Evolutionary conservation across 75 land plant genomes (phyloP).

Genomic region (Larix kaempferi): DNA sequence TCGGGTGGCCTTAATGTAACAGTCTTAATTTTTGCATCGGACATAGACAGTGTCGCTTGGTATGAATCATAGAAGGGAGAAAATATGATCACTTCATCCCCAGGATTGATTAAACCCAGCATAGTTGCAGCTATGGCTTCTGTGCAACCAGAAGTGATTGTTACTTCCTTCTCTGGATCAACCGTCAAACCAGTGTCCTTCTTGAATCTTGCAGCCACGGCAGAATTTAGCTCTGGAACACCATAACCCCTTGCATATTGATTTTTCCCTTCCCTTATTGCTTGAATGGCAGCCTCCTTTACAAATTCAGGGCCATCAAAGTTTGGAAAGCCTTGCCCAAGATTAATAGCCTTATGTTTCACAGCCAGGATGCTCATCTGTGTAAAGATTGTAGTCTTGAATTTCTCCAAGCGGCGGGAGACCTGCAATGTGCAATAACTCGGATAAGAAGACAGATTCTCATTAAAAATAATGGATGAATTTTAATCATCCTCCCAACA

Average conservation of each 20-base stretch:
- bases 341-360: constrained; percentile 87
- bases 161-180: constrained; percentile 93
- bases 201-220: constrained; percentile 72
- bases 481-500: neutral
- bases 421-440: constrained; percentile 37
- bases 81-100: constrained; percentile 92
- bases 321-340: constrained; percentile 98
- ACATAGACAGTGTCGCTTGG: constrained; percentile 88
- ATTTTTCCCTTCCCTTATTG: constrained; percentile 86
- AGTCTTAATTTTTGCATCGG: constrained; percentile 76
- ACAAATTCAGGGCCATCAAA: constrained; percentile 98
- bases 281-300: constrained; percentile 93
- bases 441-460: neutral
- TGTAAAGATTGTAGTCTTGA: constrained; percentile 95
- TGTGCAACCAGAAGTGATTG: constrained; percentile 96
- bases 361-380: constrained; percentile 85
- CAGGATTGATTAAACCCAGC: constrained; percentile 91
- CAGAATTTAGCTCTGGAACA: constrained; percentile 76
- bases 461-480: neutral
- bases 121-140: constrained; percentile 98
- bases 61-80: constrained; percentile 97
- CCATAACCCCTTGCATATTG: constrained; percentile 97
- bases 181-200: constrained; percentile 83
- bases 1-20: constrained; percentile 83
- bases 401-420: constrained; percentile 85